These are phyloP conservation scores for Cylindrotheca fusiformis DNA, from an alignment of 108 stramenopile species.

Conservation along the genomic window DNA sequence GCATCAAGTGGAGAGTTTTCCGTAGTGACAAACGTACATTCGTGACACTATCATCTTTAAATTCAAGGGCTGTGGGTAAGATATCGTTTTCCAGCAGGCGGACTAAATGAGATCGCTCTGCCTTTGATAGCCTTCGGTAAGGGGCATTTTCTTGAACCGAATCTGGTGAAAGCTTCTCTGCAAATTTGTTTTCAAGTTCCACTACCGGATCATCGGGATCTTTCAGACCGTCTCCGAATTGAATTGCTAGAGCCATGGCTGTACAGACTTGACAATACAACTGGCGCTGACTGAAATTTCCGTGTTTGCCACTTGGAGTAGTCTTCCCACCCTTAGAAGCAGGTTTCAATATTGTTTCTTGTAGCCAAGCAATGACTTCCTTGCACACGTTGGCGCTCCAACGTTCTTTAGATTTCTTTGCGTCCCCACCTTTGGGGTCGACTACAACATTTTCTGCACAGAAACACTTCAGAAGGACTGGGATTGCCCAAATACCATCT, in stretches of 20 bases:
- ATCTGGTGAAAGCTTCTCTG: constrained; percentile 8
- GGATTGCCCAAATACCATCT: constrained; percentile 78
- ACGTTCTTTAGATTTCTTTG: constrained; percentile 15
- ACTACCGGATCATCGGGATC: constrained; percentile 34
- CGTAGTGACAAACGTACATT: constrained; percentile 77
- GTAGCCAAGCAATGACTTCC: constrained; percentile 66
- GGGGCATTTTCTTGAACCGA: constrained; percentile 45
- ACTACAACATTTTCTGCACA: constrained; percentile 34
- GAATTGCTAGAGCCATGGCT: constrained; percentile 62
- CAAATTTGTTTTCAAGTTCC: constrained; percentile 26
- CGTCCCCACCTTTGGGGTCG: constrained; percentile 29
- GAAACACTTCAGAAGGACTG: constrained; percentile 57
- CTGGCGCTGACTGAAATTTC: constrained; percentile 75
- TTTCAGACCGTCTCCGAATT: constrained; percentile 50
- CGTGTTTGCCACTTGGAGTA: constrained; percentile 27
- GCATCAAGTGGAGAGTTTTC: constrained; percentile 69
- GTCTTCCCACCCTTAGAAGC: constrained; percentile 17
- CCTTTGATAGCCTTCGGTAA: constrained; percentile 51
- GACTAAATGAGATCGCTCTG: constrained; percentile 58
- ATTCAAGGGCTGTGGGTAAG: constrained; percentile 65
- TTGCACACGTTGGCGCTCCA: constrained; percentile 33
- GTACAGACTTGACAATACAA: constrained; percentile 73
- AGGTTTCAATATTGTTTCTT: constrained; percentile 56
- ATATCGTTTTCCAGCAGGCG: constrained; percentile 55
- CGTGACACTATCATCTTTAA: constrained; percentile 76